Conservation (phyloP, 192 early-diverging fungal genomes). For the Coemansia sp. region DNA sequence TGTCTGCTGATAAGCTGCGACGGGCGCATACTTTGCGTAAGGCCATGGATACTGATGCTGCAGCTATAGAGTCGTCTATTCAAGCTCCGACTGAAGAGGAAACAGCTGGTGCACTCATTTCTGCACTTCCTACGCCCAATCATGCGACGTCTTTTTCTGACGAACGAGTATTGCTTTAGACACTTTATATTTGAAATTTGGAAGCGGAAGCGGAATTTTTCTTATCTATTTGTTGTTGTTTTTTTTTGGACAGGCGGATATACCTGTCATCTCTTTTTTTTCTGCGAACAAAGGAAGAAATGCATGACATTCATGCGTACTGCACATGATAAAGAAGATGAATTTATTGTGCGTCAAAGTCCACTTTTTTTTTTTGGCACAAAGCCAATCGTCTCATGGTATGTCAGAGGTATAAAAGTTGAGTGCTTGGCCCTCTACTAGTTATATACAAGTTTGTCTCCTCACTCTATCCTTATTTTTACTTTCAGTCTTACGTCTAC, state of each 20-base stretch:
- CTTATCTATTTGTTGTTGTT: not conserved
- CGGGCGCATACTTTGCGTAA: constrained; percentile 48
- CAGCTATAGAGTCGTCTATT: constrained; percentile 41
- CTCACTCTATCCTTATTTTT: no score
- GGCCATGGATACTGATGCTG: constrained; percentile 42
- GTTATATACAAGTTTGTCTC: not conserved
- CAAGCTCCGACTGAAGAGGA: constrained; percentile 20
- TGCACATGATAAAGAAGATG: constrained; percentile 2
- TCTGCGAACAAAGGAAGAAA: not conserved
- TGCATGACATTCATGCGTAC: constrained; percentile 1
- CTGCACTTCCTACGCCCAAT: constrained; percentile 46
- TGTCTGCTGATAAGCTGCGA: constrained; percentile 14
- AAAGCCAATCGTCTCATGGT: not conserved
- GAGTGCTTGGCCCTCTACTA: not conserved
- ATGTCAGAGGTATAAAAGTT: not conserved
- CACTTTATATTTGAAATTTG: no score
- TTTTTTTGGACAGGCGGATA: constrained; percentile 1
- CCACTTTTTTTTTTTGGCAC: not conserved
- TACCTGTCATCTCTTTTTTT: not conserved
- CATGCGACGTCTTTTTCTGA: not conserved
- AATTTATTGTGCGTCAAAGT: constrained; percentile 10
- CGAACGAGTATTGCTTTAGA: constrained; percentile 42
- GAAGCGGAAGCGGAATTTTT: not conserved
- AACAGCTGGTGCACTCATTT: constrained; percentile 33
- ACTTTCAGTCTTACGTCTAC: not conserved